phyloP scores from a whole-genome alignment of 495 filamentous ascomycete genomes.

The Daldinia grandis region DNA sequence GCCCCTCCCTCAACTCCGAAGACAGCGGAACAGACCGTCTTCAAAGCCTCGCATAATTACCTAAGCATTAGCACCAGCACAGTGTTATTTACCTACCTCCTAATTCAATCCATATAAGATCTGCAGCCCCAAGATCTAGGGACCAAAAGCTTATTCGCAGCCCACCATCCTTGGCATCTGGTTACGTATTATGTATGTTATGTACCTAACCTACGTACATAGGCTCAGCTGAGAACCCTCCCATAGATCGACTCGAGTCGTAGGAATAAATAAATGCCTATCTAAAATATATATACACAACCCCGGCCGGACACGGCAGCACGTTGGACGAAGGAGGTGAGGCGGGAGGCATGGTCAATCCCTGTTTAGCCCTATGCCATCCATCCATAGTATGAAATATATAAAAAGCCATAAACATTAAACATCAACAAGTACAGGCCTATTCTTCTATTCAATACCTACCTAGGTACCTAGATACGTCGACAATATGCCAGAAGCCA shows the following conservation, averaged over 20 bases:
- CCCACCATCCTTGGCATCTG: constrained; percentile 8
- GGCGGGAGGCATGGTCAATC: not conserved
- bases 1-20: constrained; percentile 30
- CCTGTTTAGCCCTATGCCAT: not conserved
- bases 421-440: not conserved
- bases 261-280: constrained; percentile 1
- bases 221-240: not conserved
- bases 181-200: not conserved
- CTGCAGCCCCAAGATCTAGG: not conserved
- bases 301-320: constrained; percentile 19
- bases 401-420: not conserved
- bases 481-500: not conserved
- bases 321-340: constrained; percentile 18
- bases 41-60: not conserved
- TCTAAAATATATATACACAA: not conserved
- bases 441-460: too few relatives aligned
- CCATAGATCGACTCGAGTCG: not conserved
- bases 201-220: too few relatives aligned
- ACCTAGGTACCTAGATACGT: not conserved
- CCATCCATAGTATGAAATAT: not conserved
- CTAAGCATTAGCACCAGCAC: not conserved
- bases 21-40: constrained; percentile 28
- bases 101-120: not conserved
- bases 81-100: not conserved
- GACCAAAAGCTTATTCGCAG: constrained; percentile 18